Evolutionary conservation across 1,284 basidiomycete genomes (phyloP).

Genomic region (Hortiboletus rubellus): DNA sequence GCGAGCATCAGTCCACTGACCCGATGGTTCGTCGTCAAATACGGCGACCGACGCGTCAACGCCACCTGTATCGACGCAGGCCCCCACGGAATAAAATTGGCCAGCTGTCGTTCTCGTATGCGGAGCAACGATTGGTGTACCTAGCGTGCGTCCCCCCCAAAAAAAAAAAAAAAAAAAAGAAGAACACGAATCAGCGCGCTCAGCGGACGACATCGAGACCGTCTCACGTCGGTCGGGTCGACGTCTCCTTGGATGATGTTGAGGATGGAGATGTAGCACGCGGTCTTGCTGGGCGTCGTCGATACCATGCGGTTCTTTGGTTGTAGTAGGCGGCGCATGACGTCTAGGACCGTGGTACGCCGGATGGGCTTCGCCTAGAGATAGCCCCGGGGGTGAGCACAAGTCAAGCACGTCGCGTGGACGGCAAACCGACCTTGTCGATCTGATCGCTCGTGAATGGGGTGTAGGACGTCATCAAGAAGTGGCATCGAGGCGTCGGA

Average conservation of each 20-base stretch:
- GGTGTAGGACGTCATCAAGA: conserved; percentile 99
- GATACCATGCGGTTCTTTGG: conserved; percentile 99
- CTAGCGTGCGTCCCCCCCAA: conserved; percentile 39
- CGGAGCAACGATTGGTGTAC: conserved; percentile 96
- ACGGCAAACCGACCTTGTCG: conserved; percentile 66
- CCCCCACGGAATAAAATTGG: conserved; percentile 99
- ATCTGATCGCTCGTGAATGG: conserved; percentile 97
- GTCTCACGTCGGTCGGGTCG: conserved; percentile 90
- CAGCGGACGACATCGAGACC: background rate
- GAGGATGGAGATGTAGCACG: conserved; percentile 96
- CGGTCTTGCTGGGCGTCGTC: conserved; percentile 87
- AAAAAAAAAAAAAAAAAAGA: too few species aligned
- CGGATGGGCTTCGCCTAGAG: conserved; percentile 82
- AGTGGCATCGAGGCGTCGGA: conserved; percentile 98
- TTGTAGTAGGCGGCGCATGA: conserved; percentile 96
- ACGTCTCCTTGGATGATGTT: conserved; percentile 99
- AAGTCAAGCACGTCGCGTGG: background rate
- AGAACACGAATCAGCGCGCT: conserved; percentile 4
- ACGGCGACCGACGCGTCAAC: conserved; percentile 88
- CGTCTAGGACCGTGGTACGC: conserved; percentile 94
- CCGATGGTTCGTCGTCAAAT: conserved; percentile 84
- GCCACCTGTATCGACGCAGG: conserved; percentile 99
- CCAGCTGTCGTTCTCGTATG: conserved; percentile 94
- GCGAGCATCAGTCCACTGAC: conserved; percentile 99
- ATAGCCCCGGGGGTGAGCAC: background rate